phyloP scores from a whole-genome alignment of 2,329 filamentous ascomycete genomes.

The Xylariaceae sp. region DNA sequence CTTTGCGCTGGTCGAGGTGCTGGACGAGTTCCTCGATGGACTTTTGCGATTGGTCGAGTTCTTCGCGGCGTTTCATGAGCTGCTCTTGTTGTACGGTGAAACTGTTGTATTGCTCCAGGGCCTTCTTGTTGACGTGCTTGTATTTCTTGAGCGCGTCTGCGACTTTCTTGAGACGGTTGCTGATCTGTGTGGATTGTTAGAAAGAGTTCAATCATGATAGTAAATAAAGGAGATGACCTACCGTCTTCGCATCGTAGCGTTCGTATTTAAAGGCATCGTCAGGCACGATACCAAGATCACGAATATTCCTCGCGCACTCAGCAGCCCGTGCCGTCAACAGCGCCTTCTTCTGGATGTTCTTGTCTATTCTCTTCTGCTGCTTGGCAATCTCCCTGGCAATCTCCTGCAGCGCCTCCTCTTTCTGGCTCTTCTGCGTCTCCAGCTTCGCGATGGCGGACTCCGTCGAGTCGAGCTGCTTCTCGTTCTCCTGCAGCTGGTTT shows the following conservation, averaged over 20 bases:
- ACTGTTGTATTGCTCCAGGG: slow-evolving; percentile 97
- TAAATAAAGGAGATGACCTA: slow-evolving; percentile 44
- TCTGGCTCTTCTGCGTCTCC: slow-evolving; percentile 50
- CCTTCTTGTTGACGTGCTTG: slow-evolving; percentile 98
- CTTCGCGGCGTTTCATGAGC: slow-evolving; percentile 74
- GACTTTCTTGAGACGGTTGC: slow-evolving; percentile 75
- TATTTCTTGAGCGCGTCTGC: slow-evolving; percentile 94
- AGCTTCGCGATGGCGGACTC: slow-evolving; percentile 36
- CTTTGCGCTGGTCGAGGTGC: slow-evolving; percentile 89
- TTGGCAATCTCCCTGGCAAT: slow-evolving; percentile 74
- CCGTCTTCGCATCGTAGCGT: slow-evolving; percentile 70
- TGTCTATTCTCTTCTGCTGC: slow-evolving; percentile 85
- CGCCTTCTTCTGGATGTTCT: slow-evolving; percentile 83
- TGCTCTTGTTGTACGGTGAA: slow-evolving; percentile 90
- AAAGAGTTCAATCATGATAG: slow-evolving; percentile 1
- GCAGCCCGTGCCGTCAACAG: slow-evolving; percentile 69
- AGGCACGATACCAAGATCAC: slow-evolving; percentile 85
- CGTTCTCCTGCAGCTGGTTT: slow-evolving; percentile 66
- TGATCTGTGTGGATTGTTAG: slow-evolving; percentile 41
- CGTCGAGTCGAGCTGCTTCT: slow-evolving; percentile 60
- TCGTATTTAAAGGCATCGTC: slow-evolving; percentile 93
- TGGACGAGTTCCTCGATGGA: slow-evolving; percentile 91
- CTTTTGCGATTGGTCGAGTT: slow-evolving; percentile 78
- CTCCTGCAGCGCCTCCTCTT: slow-evolving; percentile 68
- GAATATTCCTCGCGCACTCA: slow-evolving; percentile 82